Conservation (phyloP, 2,329 filamentous ascomycete species). For the Drechslerella coelobrocha region DNA sequence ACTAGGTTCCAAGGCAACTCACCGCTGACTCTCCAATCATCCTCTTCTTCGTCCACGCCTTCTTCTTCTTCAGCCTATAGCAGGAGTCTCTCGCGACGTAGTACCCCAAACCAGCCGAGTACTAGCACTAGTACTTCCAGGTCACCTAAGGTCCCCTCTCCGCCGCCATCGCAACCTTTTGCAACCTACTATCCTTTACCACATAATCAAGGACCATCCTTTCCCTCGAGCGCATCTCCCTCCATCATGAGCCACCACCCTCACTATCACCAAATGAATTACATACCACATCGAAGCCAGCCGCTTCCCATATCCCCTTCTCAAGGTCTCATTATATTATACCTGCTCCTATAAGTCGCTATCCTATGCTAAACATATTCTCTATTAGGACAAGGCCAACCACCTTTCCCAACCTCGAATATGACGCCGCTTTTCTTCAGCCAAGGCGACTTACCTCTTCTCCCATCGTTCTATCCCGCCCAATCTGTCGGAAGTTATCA, state of each 20-base stretch:
- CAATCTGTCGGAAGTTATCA: constrained; percentile 1
- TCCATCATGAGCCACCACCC: background rate
- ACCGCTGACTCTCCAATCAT: constrained; percentile 30
- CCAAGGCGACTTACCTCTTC: constrained; percentile 21
- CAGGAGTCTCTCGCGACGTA: constrained; percentile 23
- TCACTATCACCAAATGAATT: background rate
- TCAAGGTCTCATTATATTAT: constrained; percentile 1
- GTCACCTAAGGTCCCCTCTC: constrained; percentile 15
- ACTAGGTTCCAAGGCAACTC: constrained; percentile 37
- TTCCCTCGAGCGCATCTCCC: background rate
- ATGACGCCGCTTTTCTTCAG: constrained; percentile 15
- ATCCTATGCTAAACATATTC: constrained; percentile 13
- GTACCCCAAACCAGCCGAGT: constrained; percentile 39
- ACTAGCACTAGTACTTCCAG: constrained; percentile 17
- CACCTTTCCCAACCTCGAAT: constrained; percentile 8
- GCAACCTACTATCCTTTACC: constrained; percentile 3
- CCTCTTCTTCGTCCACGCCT: constrained; percentile 37
- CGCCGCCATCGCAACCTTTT: constrained; percentile 24
- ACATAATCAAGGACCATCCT: background rate
- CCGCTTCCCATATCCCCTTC: constrained; percentile 12
- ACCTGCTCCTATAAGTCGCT: background rate
- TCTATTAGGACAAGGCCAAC: constrained; percentile 14
- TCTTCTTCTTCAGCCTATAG: constrained; percentile 37
- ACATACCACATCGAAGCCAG: background rate
- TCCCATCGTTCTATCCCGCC: constrained; percentile 27